phyloP scores from a whole-genome alignment of 1,139 yeast genomes.

The Debaryomyces coudertii region DNA sequence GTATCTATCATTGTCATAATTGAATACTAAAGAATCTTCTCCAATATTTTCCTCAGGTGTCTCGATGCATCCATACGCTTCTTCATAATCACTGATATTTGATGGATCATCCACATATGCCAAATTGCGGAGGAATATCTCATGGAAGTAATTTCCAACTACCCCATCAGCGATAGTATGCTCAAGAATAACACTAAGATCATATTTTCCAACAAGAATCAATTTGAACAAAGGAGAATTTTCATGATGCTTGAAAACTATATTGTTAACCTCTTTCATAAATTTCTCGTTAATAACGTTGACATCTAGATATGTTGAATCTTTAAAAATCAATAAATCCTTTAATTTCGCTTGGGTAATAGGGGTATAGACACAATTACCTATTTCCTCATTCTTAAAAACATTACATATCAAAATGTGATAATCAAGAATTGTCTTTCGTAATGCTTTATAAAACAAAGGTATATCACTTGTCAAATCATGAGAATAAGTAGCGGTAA shows the following conservation, averaged over 20 bases:
- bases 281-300: slow-evolving; percentile 30
- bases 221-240: slow-evolving; percentile 37
- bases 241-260: slow-evolving; percentile 27
- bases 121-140: slow-evolving; percentile 35
- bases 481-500: slow-evolving; percentile 37
- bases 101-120: slow-evolving; percentile 21
- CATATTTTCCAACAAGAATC: slow-evolving; percentile 26
- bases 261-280: slow-evolving; percentile 29
- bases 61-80: slow-evolving; percentile 18
- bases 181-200: slow-evolving; percentile 38
- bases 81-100: slow-evolving; percentile 12
- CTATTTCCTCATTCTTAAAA: slow-evolving; percentile 18
- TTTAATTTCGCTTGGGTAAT: slow-evolving; percentile 23
- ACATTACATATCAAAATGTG: slow-evolving; percentile 40
- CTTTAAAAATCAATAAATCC: slow-evolving; percentile 28
- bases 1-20: slow-evolving; percentile 22
- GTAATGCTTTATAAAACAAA: slow-evolving; percentile 31
- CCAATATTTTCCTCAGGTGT: slow-evolving; percentile 12
- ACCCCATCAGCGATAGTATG: slow-evolving; percentile 49
- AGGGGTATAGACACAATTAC: slow-evolving; percentile 27
- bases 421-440: slow-evolving; percentile 38
- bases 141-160: slow-evolving; percentile 44
- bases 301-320: slow-evolving; percentile 19
- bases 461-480: slow-evolving; percentile 19
- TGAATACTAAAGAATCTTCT: slow-evolving; percentile 23